These are phyloP conservation scores for Filobasidium wieringae DNA, from an alignment of 768 basidiomycete genomes.

Conservation along the genomic window DNA sequence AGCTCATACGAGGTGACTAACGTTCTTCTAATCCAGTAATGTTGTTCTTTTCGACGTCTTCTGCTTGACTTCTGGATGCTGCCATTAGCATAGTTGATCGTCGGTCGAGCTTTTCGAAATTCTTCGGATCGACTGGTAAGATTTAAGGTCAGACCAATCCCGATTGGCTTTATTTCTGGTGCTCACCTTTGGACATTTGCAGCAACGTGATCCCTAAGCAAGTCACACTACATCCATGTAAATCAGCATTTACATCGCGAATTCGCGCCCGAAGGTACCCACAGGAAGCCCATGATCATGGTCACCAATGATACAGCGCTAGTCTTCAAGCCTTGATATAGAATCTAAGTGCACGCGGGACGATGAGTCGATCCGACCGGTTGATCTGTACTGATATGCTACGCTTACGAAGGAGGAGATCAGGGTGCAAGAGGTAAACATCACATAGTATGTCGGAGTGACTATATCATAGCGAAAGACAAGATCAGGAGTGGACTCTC, in stretches of 20 bases:
- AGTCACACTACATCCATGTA: conserved; percentile 16
- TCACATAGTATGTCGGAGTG: conserved; percentile 41
- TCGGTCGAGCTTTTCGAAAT: conserved; percentile 66
- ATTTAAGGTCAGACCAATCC: not conserved
- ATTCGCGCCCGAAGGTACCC: conserved; percentile 47
- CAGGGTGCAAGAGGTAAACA: conserved; percentile 43
- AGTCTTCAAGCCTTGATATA: conserved; percentile 80
- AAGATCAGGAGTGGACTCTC: not conserved
- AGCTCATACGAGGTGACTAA: not conserved
- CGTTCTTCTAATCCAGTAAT: conserved; percentile 60
- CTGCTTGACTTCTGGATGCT: conserved; percentile 63
- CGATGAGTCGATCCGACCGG: not conserved
- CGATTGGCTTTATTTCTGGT: not conserved
- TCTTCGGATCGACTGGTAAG: conserved; percentile 76
- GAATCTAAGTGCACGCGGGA: conserved; percentile 40
- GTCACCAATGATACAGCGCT: conserved; percentile 69
- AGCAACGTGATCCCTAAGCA: conserved; percentile 79
- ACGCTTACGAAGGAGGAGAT: conserved; percentile 34
- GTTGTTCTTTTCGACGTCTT: conserved; percentile 60
- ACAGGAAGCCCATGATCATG: conserved; percentile 81
- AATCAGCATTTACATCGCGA: not conserved
- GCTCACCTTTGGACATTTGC: conserved; percentile 47
- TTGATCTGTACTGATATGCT: not conserved
- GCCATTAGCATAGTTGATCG: conserved; percentile 79
- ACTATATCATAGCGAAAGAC: not conserved